Percentiles rank a stretch among this genome's conserved stretches.
phyloP scores from a whole-genome alignment of 129 eudicot species.

The Rutidosis leptorrhynchoides region DNA sequence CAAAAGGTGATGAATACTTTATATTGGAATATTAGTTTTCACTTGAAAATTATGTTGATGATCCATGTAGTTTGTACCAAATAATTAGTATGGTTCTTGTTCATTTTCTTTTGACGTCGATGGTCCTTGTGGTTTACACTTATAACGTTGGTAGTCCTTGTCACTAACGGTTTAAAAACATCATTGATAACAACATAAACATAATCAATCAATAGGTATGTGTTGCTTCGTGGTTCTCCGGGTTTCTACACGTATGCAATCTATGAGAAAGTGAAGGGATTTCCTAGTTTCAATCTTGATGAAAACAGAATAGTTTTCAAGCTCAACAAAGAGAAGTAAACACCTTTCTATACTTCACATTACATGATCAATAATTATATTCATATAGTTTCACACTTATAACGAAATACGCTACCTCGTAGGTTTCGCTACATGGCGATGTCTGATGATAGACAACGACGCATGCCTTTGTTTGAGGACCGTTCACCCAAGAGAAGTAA shows the following conservation, averaged over 20 bases:
- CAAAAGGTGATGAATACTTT: slow-evolving; percentile 46
- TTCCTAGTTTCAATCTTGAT: slow-evolving; percentile 72
- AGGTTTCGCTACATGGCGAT: slow-evolving; percentile 93
- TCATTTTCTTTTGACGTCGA: too few species aligned
- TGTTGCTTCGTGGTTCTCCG: slow-evolving; percentile 58
- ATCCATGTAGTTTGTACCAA: too few species aligned
- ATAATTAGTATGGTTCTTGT: too few species aligned
- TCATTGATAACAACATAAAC: slow-evolving; percentile 8
- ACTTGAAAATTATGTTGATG: neutral
- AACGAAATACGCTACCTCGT: neutral
- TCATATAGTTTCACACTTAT: too few species aligned
- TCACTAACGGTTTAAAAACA: too few species aligned
- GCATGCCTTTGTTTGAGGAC: slow-evolving; percentile 76
- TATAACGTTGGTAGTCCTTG: too few species aligned
- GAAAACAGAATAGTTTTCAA: slow-evolving; percentile 77
- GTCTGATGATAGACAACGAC: slow-evolving; percentile 73
- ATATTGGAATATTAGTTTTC: neutral
- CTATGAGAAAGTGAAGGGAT: slow-evolving; percentile 58
- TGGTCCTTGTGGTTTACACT: too few species aligned
- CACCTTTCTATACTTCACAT: neutral
- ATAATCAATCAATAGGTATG: slow-evolving; percentile 42
- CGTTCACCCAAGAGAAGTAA: slow-evolving; percentile 56
- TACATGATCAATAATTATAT: too few species aligned
- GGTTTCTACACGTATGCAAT: slow-evolving; percentile 89
- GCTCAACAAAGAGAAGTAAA: slow-evolving; percentile 81